Base-by-base conservation (phyloP, 177 flowering plant species). In the Telopea speciosissima region DNA sequence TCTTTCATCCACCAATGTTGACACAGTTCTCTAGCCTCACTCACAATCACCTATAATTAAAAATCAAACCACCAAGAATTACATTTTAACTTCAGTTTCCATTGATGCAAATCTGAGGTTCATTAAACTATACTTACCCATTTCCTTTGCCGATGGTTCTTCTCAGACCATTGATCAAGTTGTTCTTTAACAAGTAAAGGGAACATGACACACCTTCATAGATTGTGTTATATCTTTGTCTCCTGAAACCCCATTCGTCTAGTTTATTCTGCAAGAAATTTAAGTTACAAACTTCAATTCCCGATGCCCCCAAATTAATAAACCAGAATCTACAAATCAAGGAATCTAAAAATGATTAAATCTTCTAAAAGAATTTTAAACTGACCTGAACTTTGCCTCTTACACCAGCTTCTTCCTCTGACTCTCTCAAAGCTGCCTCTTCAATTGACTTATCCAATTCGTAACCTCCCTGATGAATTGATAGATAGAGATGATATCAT, bases 111-210 rank as follows among this genome's bases (percentile, higher is more conserved):
- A 44, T 11, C 5, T 17, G 19, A 23, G 36, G 19, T n/a, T 4
- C 21, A 54, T 54, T 12, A 24, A n/a, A 8, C 12, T 26, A 2
- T 26, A 63, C 86, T 19, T 79, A 88, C 91, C 91, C n/a, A n/a
- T n/a, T n/a, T n/a, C n/a, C n/a, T n/a, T n/a, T n/a, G n/a, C n/a
- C n/a, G n/a, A n/a, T n/a, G 68, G 64, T 76, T 59, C 69, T 83
- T 79, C 67, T 86, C 91, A 0, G 90, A 90, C 91, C 91, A 88
- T 5, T 74, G 65, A 11, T 88, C 88, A 5, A 88, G 84, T 73
- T 86, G n/a, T n/a, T n/a, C n/a, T n/a, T n/a, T n/a, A n/a, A n/a
- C n/a, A n/a, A n/a, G n/a, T n/a, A n/a, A n/a, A n/a, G n/a, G n/a
- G n/a, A n/a, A n/a, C n/a, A n/a, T n/a, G n/a, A n/a, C n/a, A n/a